A percentile compares a stretch with the other conserved stretches of the same genome.
Evolutionary conservation across 192 early-diverging fungal species (phyloP).

Genomic region (Coemansia sp.): DNA sequence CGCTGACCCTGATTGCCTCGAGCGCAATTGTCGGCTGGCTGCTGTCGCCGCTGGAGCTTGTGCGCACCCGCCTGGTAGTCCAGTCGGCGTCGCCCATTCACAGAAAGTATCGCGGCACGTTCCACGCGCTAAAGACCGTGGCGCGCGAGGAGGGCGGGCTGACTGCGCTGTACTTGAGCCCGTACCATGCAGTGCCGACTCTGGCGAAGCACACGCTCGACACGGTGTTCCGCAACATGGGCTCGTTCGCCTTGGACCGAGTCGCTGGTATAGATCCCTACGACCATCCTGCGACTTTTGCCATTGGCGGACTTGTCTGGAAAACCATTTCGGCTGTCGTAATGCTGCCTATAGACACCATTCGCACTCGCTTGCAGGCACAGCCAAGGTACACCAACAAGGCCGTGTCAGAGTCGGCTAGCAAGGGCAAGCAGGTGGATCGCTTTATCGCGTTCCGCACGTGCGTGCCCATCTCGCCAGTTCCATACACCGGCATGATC

Average conservation of each 20-base stretch:
- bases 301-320: constrained; percentile 65
- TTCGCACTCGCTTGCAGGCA: constrained; percentile 81
- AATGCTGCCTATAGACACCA: constrained; percentile 85
- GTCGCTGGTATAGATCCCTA: constrained; percentile 57
- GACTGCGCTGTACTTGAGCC: constrained; percentile 66
- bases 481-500: constrained; percentile 76
- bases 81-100: constrained; percentile 78
- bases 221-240: constrained; percentile 70
- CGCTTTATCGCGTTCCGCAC: constrained; percentile 61
- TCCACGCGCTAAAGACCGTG: constrained; percentile 79
- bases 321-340: constrained; percentile 75
- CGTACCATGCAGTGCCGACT: constrained; percentile 75
- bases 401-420: neutral
- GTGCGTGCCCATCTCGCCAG: constrained; percentile 64
- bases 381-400: constrained; percentile 68
- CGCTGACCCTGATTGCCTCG: constrained; percentile 73
- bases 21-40: constrained; percentile 77
- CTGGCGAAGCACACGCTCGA: constrained; percentile 77
- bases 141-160: constrained; percentile 78
- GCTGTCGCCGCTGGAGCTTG: constrained; percentile 90
- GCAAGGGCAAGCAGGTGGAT: constrained; percentile 17
- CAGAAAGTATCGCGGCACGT: constrained; percentile 80
- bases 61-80: constrained; percentile 84
- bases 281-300: constrained; percentile 68
- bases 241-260: constrained; percentile 68